Evolutionary conservation across 2,329 filamentous ascomycete species (phyloP).

Genomic region (Cercospora zeae-maydis): DNA sequence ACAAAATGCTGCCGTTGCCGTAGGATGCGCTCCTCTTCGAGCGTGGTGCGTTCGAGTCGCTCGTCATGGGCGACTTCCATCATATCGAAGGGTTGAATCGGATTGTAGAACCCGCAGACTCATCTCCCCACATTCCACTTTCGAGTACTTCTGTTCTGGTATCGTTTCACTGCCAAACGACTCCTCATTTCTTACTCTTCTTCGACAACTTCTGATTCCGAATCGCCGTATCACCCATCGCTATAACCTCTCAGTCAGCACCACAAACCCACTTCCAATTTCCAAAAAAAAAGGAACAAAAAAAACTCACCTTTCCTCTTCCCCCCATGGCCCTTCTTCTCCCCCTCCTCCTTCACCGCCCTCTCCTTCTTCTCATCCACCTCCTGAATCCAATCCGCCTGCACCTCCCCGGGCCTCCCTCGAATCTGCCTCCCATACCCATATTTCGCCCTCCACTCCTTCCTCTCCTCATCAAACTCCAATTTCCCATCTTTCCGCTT

Average conservation of each 20-base stretch:
- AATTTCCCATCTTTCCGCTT: constrained; percentile 80
- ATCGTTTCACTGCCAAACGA: background rate
- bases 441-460: constrained; percentile 92
- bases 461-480: constrained; percentile 76
- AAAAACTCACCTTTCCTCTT: constrained; percentile 19
- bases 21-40: background rate
- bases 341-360: constrained; percentile 57
- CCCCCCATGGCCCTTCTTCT: constrained; percentile 23
- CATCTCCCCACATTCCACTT: background rate
- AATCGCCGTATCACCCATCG: constrained; percentile 20
- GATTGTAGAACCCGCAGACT: background rate
- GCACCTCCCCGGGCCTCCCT: constrained; percentile 70
- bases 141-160: background rate
- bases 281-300: no score
- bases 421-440: constrained; percentile 73
- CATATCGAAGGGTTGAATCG: background rate
- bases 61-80: background rate
- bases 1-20: background rate
- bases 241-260: constrained; percentile 1
- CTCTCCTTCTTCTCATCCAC: constrained; percentile 66
- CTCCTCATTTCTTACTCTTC: constrained; percentile 23
- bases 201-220: constrained; percentile 22
- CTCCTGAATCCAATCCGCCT: constrained; percentile 84
- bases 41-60: background rate
- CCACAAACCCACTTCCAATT: no score